phyloP scores from a whole-genome alignment of 1,284 basidiomycete genomes.

The Wolfiporia cocos region DNA sequence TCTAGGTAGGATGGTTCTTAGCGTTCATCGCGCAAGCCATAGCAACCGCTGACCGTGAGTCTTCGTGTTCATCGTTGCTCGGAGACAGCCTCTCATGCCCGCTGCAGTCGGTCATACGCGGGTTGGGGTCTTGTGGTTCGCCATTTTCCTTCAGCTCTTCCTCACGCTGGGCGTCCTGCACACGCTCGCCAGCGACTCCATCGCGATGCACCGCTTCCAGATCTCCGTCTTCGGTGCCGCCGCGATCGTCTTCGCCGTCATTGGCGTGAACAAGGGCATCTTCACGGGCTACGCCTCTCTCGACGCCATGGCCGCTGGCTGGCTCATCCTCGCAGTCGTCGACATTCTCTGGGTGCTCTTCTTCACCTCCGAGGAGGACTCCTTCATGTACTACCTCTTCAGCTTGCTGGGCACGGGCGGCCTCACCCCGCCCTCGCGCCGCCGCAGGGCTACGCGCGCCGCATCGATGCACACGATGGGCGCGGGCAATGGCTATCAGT shows the following conservation, averaged over 20 bases:
- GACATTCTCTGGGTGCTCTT: constrained; percentile 94
- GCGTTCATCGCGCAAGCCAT: constrained; percentile 84
- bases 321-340: constrained; percentile 88
- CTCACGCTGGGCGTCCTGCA: constrained; percentile 77
- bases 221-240: constrained; percentile 85
- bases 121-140: constrained; percentile 86
- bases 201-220: constrained; percentile 83
- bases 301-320: constrained; percentile 87
- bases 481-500: constrained; percentile 55
- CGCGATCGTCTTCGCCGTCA: constrained; percentile 82
- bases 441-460: constrained; percentile 48
- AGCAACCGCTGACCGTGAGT: constrained; percentile 57
- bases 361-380: constrained; percentile 94
- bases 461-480: constrained; percentile 61
- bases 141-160: constrained; percentile 82
- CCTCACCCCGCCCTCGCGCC: constrained; percentile 71
- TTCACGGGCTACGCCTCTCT: constrained; percentile 46
- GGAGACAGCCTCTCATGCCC: background rate
- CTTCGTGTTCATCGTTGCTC: background rate
- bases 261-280: constrained; percentile 68
- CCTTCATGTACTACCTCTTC: constrained; percentile 77
- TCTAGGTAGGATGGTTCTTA: constrained; percentile 83
- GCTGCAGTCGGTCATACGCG: constrained; percentile 33
- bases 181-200: constrained; percentile 80
- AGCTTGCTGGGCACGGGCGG: constrained; percentile 85